Conservation (phyloP, 2,329 filamentous ascomycete genomes). For the Cytospora leucostoma region DNA sequence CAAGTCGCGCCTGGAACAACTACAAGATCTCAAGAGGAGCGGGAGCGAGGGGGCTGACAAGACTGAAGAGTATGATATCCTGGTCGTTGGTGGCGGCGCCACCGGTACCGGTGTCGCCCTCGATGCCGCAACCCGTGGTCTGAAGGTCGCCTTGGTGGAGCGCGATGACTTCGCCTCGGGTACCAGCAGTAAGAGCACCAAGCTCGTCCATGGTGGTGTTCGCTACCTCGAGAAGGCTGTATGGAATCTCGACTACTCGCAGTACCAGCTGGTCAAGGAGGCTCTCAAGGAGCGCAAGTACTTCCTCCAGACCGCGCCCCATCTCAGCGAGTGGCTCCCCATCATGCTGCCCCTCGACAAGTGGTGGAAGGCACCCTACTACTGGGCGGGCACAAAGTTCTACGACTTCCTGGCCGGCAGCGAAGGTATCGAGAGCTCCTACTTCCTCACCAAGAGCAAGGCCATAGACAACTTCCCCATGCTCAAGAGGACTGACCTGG, state of each 20-base stretch:
- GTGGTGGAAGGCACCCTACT: constrained; percentile 81
- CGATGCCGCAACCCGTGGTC: constrained; percentile 75
- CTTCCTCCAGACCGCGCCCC: constrained; percentile 79
- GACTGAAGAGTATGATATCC: constrained; percentile 68
- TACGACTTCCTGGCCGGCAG: constrained; percentile 81
- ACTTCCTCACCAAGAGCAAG: constrained; percentile 76
- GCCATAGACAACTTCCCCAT: constrained; percentile 78
- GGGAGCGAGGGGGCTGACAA: constrained; percentile 34
- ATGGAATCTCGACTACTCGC: constrained; percentile 81
- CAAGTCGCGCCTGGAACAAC: constrained; percentile 65
- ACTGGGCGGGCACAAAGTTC: constrained; percentile 70
- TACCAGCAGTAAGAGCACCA: constrained; percentile 85
- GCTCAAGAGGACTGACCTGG: constrained; percentile 70
- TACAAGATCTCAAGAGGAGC: constrained; percentile 59
- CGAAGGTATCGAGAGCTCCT: constrained; percentile 81
- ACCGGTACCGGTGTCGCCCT: constrained; percentile 80
- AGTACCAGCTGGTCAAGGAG: constrained; percentile 79
- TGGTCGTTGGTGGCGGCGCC: constrained; percentile 78
- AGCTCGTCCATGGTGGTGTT: constrained; percentile 82
- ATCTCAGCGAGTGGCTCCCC: constrained; percentile 77
- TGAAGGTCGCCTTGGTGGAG: constrained; percentile 80
- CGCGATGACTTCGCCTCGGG: constrained; percentile 81
- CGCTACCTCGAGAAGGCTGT: constrained; percentile 85
- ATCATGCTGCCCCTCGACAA: constrained; percentile 81
- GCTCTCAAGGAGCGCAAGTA: constrained; percentile 81